Conservation (phyloP, 2,329 filamentous ascomycete species). For the Cyphellophora europaea region DNA sequence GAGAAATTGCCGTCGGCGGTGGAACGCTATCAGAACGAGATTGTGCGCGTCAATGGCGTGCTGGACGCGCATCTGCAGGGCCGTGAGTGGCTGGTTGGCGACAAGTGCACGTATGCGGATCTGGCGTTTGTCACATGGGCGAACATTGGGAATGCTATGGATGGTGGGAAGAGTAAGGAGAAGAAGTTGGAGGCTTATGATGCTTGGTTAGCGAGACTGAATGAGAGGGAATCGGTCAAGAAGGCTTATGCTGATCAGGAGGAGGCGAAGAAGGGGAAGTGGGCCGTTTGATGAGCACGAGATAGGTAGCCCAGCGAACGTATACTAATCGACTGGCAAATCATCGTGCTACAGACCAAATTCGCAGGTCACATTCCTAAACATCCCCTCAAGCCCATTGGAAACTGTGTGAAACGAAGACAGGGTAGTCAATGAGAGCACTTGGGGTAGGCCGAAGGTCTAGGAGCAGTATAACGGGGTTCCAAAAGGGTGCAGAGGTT, state of each 20-base stretch:
- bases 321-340: too few species aligned
- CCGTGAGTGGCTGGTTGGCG: slow-evolving; percentile 31
- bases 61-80: slow-evolving; percentile 29
- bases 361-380: too few species aligned
- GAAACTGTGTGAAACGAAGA: too few species aligned
- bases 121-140: slow-evolving; percentile 32
- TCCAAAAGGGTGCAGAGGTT: too few species aligned
- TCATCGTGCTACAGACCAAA: too few species aligned
- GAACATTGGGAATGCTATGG: not conserved
- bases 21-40: slow-evolving; percentile 35
- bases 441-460: too few species aligned
- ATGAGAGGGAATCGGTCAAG: slow-evolving; percentile 2
- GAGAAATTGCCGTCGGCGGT: slow-evolving; percentile 34
- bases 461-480: too few species aligned
- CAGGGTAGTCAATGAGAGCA: too few species aligned
- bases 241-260: slow-evolving; percentile 1
- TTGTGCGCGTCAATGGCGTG: slow-evolving; percentile 34
- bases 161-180: slow-evolving; percentile 1
- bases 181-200: not conserved
- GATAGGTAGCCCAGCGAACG: too few species aligned
- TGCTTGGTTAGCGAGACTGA: slow-evolving; percentile 3
- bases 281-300: too few species aligned
- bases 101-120: slow-evolving; percentile 33
- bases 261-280: not conserved
- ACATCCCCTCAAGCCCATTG: too few species aligned